A percentile compares a stretch with the other conserved stretches of the same genome.
Conservation (phyloP, 148 eudicot species). For the Nyssa sinensis region DNA sequence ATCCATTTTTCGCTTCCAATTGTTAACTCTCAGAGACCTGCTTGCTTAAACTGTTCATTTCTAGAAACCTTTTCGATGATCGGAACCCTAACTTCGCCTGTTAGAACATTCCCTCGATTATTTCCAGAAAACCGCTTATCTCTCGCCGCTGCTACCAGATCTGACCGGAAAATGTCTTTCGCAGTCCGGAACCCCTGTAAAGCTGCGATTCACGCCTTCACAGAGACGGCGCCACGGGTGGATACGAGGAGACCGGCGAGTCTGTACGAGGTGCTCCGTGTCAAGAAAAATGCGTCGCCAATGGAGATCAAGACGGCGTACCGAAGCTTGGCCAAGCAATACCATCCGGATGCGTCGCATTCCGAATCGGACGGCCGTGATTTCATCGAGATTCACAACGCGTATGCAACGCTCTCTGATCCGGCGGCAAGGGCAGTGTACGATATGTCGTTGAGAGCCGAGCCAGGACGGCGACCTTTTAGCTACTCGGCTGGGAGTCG, state of each 20-base stretch:
- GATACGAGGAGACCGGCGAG: constrained; percentile 20
- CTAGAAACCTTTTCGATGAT: constrained; percentile 20
- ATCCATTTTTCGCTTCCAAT: not conserved
- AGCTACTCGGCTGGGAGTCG: constrained; percentile 18
- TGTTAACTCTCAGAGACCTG: no score
- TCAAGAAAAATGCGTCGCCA: constrained; percentile 44
- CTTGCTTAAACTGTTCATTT: no score
- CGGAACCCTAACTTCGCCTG: constrained; percentile 24
- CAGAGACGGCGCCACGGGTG: constrained; percentile 15
- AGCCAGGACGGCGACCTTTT: constrained; percentile 6
- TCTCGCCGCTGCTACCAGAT: not conserved
- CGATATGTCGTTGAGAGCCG: constrained; percentile 23
- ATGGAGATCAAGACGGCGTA: constrained; percentile 68
- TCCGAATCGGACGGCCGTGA: constrained; percentile 30
- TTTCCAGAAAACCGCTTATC: not conserved
- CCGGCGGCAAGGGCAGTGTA: constrained; percentile 45
- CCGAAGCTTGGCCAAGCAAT: constrained; percentile 56
- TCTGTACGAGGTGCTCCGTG: constrained; percentile 58
- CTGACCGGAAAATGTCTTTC: constrained; percentile 9
- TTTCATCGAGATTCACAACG: constrained; percentile 65
- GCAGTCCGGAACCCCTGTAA: constrained; percentile 3
- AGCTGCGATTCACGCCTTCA: constrained; percentile 19
- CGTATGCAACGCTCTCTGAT: constrained; percentile 71
- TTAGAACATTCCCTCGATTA: not conserved
- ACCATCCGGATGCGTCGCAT: constrained; percentile 52